A percentile compares a stretch with the other conserved stretches of the same genome.
phyloP scores from a whole-genome alignment of 2,329 filamentous ascomycete genomes.

The Beauveria sp. region DNA sequence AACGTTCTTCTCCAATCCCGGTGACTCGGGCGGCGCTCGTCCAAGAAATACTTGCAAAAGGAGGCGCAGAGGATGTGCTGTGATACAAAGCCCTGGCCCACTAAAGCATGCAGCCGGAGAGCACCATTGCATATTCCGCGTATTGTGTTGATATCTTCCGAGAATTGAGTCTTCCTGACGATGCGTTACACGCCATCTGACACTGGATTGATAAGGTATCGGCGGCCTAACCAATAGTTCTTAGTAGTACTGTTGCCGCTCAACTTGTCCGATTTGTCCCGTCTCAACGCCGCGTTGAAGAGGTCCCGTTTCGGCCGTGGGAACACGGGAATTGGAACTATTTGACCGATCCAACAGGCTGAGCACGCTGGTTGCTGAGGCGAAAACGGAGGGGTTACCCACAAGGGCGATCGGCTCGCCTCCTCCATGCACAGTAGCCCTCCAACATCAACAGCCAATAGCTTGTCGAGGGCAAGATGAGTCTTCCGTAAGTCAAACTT shows the following conservation, averaged over 20 bases:
- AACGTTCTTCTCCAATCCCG: not conserved
- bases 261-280: not conserved
- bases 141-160: not conserved
- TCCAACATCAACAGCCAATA: not conserved
- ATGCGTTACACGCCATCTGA: not conserved
- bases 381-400: not conserved
- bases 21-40: not conserved
- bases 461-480: not conserved
- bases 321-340: not conserved
- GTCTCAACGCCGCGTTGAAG: not conserved
- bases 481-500: not conserved
- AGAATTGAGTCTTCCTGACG: not conserved
- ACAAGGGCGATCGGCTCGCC: not conserved
- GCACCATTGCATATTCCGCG: not conserved
- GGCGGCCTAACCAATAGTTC: not conserved
- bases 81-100: constrained; percentile 9
- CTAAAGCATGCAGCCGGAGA: constrained; percentile 7
- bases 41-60: not conserved
- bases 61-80: constrained; percentile 5
- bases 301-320: not conserved
- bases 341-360: not conserved
- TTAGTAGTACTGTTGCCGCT: not conserved
- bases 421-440: not conserved
- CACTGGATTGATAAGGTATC: not conserved
- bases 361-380: not conserved